phyloP scores from a whole-genome alignment of 371 early-diverging fungal genomes.

The Mucor velutinosus region DNA sequence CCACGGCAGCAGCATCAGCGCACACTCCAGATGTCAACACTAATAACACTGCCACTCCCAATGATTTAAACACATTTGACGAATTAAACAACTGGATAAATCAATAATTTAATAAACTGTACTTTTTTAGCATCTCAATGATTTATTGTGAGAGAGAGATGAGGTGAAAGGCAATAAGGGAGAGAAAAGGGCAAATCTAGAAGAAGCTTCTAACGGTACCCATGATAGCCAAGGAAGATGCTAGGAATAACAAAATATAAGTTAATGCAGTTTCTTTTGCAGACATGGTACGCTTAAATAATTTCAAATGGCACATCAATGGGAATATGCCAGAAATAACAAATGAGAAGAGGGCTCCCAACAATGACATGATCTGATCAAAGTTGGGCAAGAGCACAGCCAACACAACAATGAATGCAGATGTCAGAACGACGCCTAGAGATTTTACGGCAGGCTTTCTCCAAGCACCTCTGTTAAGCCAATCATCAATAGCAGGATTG shows the following conservation, averaged over 20 bases:
- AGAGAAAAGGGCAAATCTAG: no score
- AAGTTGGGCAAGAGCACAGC: conserved; percentile 66
- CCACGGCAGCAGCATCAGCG: not conserved
- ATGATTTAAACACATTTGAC: conserved; percentile 1
- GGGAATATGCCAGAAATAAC: conserved; percentile 69
- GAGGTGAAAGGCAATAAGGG: not conserved
- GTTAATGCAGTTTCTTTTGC: conserved; percentile 9
- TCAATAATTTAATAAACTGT: not conserved
- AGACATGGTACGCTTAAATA: conserved; percentile 36
- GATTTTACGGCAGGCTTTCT: conserved; percentile 25
- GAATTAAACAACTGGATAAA: conserved; percentile 16
- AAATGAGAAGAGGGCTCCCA: conserved; percentile 69
- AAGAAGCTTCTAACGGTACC: conserved; percentile 33
- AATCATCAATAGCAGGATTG: conserved; percentile 24
- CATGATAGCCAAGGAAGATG: conserved; percentile 27
- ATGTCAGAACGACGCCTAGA: conserved; percentile 37
- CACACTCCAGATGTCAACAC: not conserved
- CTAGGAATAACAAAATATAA: conserved; percentile 18
- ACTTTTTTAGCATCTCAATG: no score
- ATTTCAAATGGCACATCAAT: conserved; percentile 44
- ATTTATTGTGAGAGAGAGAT: not conserved
- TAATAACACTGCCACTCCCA: not conserved
- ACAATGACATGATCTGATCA: conserved; percentile 66
- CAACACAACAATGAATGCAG: conserved; percentile 44
- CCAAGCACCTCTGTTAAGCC: conserved; percentile 28